Conservation (phyloP, 768 basidiomycete species). For the Agrocybe praecox region DNA sequence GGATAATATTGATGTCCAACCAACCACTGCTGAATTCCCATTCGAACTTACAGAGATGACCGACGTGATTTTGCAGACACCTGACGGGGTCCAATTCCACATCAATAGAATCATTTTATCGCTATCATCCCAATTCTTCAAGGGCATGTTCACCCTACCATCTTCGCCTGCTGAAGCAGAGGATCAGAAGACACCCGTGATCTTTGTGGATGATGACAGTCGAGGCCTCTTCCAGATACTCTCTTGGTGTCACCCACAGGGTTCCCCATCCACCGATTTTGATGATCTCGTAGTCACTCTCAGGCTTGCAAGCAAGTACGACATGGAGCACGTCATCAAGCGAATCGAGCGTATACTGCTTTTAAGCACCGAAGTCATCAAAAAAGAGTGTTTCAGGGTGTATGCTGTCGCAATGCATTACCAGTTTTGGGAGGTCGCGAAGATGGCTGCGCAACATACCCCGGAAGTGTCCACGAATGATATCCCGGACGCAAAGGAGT, state of each 20-base stretch:
- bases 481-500: background rate
- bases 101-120: slow-evolving; percentile 27
- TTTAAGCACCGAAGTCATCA: background rate
- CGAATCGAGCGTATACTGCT: background rate
- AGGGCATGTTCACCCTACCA: slow-evolving; percentile 28
- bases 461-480: background rate
- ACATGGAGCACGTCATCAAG: background rate
- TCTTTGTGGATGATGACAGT: background rate
- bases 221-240: background rate
- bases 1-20: background rate
- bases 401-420: background rate
- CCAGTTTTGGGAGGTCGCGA: background rate
- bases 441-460: background rate
- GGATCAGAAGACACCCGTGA: background rate
- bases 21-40: background rate
- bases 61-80: slow-evolving; percentile 26
- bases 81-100: slow-evolving; percentile 32
- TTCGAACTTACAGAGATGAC: slow-evolving; percentile 15
- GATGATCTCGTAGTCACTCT: background rate
- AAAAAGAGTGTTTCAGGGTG: background rate
- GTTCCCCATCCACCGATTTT: background rate
- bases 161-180: background rate
- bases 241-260: background rate
- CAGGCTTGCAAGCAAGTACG: slow-evolving; percentile 1
- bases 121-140: slow-evolving; percentile 31